These are phyloP conservation scores for Vitis rupestris DNA, from an alignment of 164 flowering plant genomes.

Conservation along the genomic window DNA sequence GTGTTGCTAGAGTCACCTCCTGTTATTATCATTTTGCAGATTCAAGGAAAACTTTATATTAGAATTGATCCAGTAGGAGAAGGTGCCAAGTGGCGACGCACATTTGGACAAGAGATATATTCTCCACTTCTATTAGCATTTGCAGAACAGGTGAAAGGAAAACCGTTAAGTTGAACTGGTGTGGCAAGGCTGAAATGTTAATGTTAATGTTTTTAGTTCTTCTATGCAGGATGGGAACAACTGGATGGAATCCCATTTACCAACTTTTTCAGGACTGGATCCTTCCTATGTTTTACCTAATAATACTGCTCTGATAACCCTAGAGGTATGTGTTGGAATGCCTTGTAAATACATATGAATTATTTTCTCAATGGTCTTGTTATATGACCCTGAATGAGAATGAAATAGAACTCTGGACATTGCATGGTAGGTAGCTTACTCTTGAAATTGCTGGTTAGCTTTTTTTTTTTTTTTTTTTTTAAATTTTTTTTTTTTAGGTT, in stretches of 20 bases:
- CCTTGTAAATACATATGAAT: neutral
- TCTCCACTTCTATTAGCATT: constrained; percentile 92
- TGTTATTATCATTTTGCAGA: constrained; percentile 34
- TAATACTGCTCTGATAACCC: constrained; percentile 76
- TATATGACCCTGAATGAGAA: neutral
- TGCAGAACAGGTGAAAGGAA: constrained; percentile 58
- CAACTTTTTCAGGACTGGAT: constrained; percentile 65
- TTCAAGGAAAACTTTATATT: constrained; percentile 76
- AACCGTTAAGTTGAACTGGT: neutral
- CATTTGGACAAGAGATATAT: constrained; percentile 89
- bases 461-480: neutral
- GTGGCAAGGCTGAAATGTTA: neutral
- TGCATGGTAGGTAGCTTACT: no score
- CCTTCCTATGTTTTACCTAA: constrained; percentile 72
- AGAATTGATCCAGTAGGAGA: constrained; percentile 80
- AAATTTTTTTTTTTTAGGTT: neutral
- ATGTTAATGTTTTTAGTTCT: constrained; percentile 9
- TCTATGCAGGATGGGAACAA: constrained; percentile 61
- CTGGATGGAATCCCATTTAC: constrained; percentile 44
- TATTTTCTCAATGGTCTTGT: no score
- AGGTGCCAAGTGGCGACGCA: constrained; percentile 95
- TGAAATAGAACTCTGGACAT: no score
- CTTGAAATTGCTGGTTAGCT: no score
- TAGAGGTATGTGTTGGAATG: constrained; percentile 49
- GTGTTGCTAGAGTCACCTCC: neutral